phyloP scores from a whole-genome alignment of 345 rosid species.

The Tarenaya hassleriana region DNA sequence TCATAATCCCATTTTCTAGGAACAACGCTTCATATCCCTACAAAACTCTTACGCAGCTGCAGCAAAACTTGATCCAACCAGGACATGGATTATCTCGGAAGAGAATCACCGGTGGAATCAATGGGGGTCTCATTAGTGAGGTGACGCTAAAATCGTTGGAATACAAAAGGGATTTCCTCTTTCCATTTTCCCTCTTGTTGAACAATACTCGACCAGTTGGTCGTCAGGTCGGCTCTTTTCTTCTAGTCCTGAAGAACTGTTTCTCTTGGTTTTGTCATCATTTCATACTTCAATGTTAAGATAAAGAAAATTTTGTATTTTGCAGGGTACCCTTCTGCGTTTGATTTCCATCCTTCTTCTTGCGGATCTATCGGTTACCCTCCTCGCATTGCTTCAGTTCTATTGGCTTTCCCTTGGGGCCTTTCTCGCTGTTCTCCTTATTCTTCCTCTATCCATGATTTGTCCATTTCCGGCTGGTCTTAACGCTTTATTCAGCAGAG shows the following conservation, averaged over 20 bases:
- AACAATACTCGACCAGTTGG: constrained; percentile 87
- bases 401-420: constrained; percentile 89
- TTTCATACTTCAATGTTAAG: not conserved
- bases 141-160: constrained; percentile 67
- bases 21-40: constrained; percentile 36
- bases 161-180: constrained; percentile 61
- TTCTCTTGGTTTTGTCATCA: not conserved
- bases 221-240: constrained; percentile 54
- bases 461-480: constrained; percentile 94
- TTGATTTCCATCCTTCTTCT: constrained; percentile 72
- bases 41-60: constrained; percentile 46
- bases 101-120: constrained; percentile 79
- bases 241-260: constrained; percentile 4
- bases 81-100: constrained; percentile 73
- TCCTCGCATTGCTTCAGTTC: constrained; percentile 78
- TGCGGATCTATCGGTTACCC: constrained; percentile 80
- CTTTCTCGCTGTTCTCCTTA: constrained; percentile 77
- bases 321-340: constrained; percentile 80
- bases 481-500: constrained; percentile 91
- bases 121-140: constrained; percentile 79
- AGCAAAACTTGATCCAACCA: constrained; percentile 44
- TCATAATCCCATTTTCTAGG: constrained; percentile 36
- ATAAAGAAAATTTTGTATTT: constrained; percentile 15
- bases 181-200: constrained; percentile 69
- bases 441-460: constrained; percentile 85